Evolutionary conservation across 805 yeast genomes (phyloP).

Genomic region (Starmerella powellii): DNA sequence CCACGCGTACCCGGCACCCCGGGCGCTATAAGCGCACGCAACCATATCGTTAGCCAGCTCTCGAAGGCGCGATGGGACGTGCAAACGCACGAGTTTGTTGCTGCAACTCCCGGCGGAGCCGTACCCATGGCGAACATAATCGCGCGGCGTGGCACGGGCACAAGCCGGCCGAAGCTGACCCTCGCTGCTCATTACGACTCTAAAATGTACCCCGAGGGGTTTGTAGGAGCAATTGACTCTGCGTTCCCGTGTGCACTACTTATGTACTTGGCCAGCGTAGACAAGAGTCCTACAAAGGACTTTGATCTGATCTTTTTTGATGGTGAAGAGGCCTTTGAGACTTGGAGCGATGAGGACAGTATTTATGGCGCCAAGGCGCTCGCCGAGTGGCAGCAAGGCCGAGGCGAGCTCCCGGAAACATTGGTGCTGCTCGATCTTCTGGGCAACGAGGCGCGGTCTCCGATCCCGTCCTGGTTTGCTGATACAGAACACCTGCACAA

Average conservation of each 20-base stretch:
- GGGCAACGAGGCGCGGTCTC: constrained; percentile 31
- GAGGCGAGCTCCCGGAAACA: constrained; percentile 30
- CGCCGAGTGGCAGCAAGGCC: constrained; percentile 32
- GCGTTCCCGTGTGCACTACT: constrained; percentile 47
- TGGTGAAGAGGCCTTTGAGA: constrained; percentile 48
- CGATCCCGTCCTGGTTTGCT: constrained; percentile 36
- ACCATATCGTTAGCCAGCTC: constrained; percentile 26
- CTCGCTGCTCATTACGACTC: constrained; percentile 49
- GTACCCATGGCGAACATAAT: constrained; percentile 28
- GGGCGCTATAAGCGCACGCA: constrained; percentile 16
- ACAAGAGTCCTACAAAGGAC: constrained; percentile 14
- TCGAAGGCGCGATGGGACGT: constrained; percentile 25
- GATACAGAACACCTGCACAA: constrained; percentile 33
- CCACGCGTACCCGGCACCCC: constrained; percentile 23
- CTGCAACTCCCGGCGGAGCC: constrained; percentile 32
- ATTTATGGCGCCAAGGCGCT: constrained; percentile 45
- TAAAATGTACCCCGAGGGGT: constrained; percentile 39
- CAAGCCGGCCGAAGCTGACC: constrained; percentile 4
- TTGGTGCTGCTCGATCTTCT: constrained; percentile 42
- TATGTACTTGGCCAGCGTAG: constrained; percentile 34
- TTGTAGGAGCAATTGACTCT: constrained; percentile 49
- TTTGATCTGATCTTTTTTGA: constrained; percentile 38
- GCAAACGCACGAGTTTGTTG: constrained; percentile 26
- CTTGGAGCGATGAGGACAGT: constrained; percentile 44
- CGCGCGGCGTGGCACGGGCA: constrained; percentile 22